Evolutionary conservation across 495 filamentous ascomycete species (phyloP), one percentile per base, ranked within the genome.

Genomic region (Talaromyces trachyspermus): DNA sequence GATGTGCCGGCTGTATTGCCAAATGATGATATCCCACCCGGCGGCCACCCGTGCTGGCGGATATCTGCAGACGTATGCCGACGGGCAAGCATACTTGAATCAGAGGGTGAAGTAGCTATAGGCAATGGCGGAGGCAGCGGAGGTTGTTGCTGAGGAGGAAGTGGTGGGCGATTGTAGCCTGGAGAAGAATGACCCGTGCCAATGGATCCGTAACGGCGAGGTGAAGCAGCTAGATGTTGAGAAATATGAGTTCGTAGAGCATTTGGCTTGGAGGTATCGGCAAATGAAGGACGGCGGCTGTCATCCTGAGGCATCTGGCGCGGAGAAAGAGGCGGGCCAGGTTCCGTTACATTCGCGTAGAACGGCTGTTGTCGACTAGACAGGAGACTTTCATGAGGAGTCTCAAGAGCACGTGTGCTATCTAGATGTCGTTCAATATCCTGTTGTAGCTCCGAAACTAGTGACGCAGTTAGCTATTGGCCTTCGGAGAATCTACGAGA

Each of bases 21-120:
- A 49, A 88, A 88, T 10, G 89, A 87, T 3, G 88, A 89, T 20
- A 75, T 74, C 35, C 70, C 76, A 24, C 65, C 59, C 12, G 79
- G 75, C 53, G 85, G 81, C 92, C 92, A 96, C 43, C 88, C 87
- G 54, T 86, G 85, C 32, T 86, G 80, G 23, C 92, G 86, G 53
- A 98, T 97, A 55, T 98, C 92, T 45, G 92, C 92, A 39, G 91
- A 92, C 1, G 92, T 98, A 64, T 98, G 92, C 35, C 92, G 81
- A 17, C 92, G 83, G 24, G 83, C 76, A 26, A 96, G 70, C 22
- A 42, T 42, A 55, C 82, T 85, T 43, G 80, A 68, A 0, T 71
- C 78, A 9, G 86, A 84, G 19, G 87, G 86, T 20, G 88, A 84
- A 23, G 86, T 77, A 15, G 85, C 81, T 43, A 76, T 75, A 1